Conservation (phyloP, 306 rosid genomes). For the Dryas drummondii region DNA sequence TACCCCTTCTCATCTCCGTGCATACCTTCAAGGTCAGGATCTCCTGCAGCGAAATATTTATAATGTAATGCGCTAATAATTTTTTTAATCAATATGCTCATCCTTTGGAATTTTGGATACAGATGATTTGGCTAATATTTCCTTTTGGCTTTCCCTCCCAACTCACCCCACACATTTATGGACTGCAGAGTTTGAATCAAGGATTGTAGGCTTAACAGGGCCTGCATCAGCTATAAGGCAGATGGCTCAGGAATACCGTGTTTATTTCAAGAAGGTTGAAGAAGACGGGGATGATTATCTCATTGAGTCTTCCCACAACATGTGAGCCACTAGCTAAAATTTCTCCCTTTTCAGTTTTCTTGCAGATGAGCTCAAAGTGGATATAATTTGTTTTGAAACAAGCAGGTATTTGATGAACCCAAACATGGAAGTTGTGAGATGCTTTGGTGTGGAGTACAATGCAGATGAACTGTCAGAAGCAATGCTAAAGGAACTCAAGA, state of each 20-base stretch:
- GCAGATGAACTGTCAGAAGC: conserved; percentile 66
- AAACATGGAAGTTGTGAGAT: conserved; percentile 76
- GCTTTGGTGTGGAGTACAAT: conserved; percentile 80
- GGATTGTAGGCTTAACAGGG: conserved; percentile 79
- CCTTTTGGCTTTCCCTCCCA: conserved; percentile 8
- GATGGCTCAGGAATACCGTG: conserved; percentile 88
- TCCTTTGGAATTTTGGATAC: neutral
- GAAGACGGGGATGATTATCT: conserved; percentile 92
- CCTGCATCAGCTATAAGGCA: conserved; percentile 72
- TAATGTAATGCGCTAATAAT: too few species aligned
- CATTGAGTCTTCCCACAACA: conserved; percentile 78
- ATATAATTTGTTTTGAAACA: conserved; percentile 24
- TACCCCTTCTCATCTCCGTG: conserved; percentile 65
- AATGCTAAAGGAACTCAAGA: conserved; percentile 51
- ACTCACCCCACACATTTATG: conserved; percentile 2
- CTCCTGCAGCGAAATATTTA: conserved; percentile 3
- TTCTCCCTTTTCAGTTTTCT: conserved; percentile 5
- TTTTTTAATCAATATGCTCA: neutral
- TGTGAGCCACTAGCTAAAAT: conserved; percentile 48
- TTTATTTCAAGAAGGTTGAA: conserved; percentile 70
- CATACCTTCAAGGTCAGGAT: conserved; percentile 77
- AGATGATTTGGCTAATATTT: conserved; percentile 1
- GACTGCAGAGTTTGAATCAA: conserved; percentile 72
- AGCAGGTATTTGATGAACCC: conserved; percentile 85
- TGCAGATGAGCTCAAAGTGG: conserved; percentile 23